Conservation (phyloP, 176 grass and related monocot species). For the Tillandsia leiboldiana region DNA sequence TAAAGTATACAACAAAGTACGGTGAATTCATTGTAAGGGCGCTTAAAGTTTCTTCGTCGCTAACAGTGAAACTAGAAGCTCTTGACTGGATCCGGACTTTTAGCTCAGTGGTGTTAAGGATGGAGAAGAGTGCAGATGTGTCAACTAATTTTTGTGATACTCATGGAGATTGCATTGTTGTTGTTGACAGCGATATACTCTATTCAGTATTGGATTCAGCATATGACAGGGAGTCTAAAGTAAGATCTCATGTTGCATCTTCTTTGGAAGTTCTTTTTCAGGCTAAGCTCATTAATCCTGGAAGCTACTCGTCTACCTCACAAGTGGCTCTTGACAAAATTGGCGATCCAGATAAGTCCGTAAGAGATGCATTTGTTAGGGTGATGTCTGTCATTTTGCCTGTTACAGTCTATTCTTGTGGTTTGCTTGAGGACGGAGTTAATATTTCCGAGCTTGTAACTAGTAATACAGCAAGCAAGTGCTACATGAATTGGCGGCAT, state of each 20-base stretch:
- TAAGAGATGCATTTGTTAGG: constrained; percentile 69
- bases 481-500: constrained; percentile 68
- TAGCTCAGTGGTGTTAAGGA: constrained; percentile 34
- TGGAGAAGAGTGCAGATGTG: constrained; percentile 30
- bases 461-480: constrained; percentile 31
- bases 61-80: constrained; percentile 64
- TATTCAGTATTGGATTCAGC: constrained; percentile 69
- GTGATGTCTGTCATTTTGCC: constrained; percentile 58
- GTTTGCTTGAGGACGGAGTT: constrained; percentile 43
- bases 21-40: constrained; percentile 39
- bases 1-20: constrained; percentile 50
- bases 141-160: constrained; percentile 30
- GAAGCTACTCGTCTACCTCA: constrained; percentile 42
- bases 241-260: constrained; percentile 76
- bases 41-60: constrained; percentile 48
- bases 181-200: constrained; percentile 46
- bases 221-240: constrained; percentile 77
- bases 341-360: constrained; percentile 69
- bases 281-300: constrained; percentile 55
- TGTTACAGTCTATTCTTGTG: constrained; percentile 63
- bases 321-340: constrained; percentile 86
- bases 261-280: constrained; percentile 64
- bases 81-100: constrained; percentile 67
- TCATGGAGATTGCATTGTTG: constrained; percentile 35
- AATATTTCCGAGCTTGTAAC: constrained; percentile 30